Conservation (phyloP, 306 rosid species). For the Dryas drummondii region DNA sequence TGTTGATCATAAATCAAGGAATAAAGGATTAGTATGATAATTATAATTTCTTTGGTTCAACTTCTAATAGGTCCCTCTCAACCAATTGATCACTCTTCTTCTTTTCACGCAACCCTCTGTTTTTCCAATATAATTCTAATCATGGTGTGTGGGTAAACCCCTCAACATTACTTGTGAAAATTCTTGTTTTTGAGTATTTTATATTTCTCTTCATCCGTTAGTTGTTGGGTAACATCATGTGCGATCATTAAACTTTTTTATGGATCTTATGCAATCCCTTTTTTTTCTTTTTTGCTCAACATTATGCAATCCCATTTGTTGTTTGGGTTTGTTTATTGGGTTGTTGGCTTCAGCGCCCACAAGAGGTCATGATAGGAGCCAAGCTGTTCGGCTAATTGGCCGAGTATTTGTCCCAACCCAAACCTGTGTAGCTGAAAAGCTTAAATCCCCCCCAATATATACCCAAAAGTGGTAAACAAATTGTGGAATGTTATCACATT, state of each 20-base stretch:
- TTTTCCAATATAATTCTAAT: neutral
- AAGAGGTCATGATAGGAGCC: neutral
- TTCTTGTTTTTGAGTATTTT: neutral
- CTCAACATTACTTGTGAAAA: too few relatives aligned
- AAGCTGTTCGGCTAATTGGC: neutral
- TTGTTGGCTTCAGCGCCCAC: conserved; percentile 8
- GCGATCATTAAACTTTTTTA: neutral
- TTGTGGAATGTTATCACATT: too few relatives aligned
- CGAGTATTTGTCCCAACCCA: neutral
- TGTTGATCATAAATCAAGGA: too few relatives aligned
- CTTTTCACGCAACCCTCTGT: neutral
- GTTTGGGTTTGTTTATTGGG: conserved; percentile 5
- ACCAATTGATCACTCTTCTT: neutral
- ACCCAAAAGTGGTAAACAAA: neutral
- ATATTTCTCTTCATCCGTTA: neutral
- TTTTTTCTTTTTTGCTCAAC: neutral
- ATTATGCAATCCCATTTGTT: conserved; percentile 1
- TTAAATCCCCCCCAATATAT: neutral
- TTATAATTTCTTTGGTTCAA: neutral
- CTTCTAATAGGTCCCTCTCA: neutral
- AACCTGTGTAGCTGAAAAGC: neutral
- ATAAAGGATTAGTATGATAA: too few relatives aligned
- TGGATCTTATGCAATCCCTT: conserved; percentile 8
- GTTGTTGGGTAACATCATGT: conserved; percentile 5
- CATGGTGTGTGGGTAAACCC: neutral